phyloP scores from a whole-genome alignment of 2,329 filamentous ascomycete species.

The Corinectria fuckeliana region DNA sequence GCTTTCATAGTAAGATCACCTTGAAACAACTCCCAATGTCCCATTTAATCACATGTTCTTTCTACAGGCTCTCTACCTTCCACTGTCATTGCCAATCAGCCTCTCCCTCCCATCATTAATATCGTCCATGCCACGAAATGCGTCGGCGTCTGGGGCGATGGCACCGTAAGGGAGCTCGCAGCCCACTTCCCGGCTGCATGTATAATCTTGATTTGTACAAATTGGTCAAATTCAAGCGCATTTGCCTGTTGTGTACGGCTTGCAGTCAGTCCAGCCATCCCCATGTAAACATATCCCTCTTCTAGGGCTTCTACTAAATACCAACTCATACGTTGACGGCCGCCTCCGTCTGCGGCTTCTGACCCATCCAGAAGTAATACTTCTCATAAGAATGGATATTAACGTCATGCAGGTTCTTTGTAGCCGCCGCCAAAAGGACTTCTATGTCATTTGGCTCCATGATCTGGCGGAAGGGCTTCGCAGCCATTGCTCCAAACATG shows the following conservation, averaged over 20 bases:
- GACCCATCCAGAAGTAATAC: slow-evolving; percentile 37
- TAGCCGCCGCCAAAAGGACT: slow-evolving; percentile 21
- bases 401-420: slow-evolving; percentile 22
- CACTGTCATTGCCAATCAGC: slow-evolving; percentile 24
- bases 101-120: slow-evolving; percentile 23
- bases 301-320: too few species aligned
- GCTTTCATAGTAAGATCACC: too few species aligned
- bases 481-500: slow-evolving; percentile 36
- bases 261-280: too few species aligned
- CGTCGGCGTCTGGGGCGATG: slow-evolving; percentile 40
- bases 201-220: too few species aligned
- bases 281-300: too few species aligned
- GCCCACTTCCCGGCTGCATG: slow-evolving; percentile 36
- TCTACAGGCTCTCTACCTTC: slow-evolving; percentile 8
- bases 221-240: too few species aligned
- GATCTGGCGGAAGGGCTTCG: slow-evolving; percentile 28
- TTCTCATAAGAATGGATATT: slow-evolving; percentile 32
- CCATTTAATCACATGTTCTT: too few species aligned
- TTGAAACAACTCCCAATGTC: too few species aligned
- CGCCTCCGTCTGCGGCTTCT: too few species aligned
- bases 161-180: slow-evolving; percentile 38
- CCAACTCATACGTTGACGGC: too few species aligned
- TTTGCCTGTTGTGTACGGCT: too few species aligned
- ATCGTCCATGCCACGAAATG: slow-evolving; percentile 43
- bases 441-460: slow-evolving; percentile 27